phyloP scores from a whole-genome alignment of 768 basidiomycete genomes.

The Podaxis sp. region DNA sequence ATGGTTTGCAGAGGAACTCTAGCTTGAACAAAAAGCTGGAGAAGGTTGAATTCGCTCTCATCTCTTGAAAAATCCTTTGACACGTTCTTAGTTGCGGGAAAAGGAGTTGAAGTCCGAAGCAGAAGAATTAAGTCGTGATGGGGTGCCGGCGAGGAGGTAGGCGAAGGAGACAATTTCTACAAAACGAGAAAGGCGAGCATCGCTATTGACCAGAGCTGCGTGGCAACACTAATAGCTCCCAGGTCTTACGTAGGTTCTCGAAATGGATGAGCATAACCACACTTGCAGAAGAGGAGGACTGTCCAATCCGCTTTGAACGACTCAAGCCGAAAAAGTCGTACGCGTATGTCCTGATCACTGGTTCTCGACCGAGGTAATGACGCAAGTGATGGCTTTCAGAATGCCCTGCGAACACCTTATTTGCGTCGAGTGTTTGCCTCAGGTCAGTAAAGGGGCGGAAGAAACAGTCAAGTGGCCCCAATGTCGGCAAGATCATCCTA shows the following conservation, averaged over 20 bases:
- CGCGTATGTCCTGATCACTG: slow-evolving; percentile 23
- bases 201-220: neutral
- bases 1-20: slow-evolving; percentile 15
- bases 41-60: slow-evolving; percentile 14
- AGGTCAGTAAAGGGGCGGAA: slow-evolving; percentile 23
- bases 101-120: slow-evolving; percentile 34
- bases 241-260: slow-evolving; percentile 37
- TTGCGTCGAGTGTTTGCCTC: slow-evolving; percentile 33
- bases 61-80: neutral
- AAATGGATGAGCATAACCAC: slow-evolving; percentile 32
- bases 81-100: slow-evolving; percentile 12
- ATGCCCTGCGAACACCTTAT: slow-evolving; percentile 39
- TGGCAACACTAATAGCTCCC: neutral
- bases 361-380: neutral
- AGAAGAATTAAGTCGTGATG: slow-evolving; percentile 27
- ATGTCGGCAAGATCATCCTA: slow-evolving; percentile 25
- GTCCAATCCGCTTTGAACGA: slow-evolving; percentile 32
- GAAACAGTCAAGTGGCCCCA: slow-evolving; percentile 32
- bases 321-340: slow-evolving; percentile 28
- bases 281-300: slow-evolving; percentile 33
- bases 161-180: slow-evolving; percentile 24
- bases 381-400: slow-evolving; percentile 20
- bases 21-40: slow-evolving; percentile 19
- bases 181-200: slow-evolving; percentile 37
- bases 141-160: slow-evolving; percentile 23